A percentile compares a stretch with the other conserved stretches of the same genome.
Evolutionary conservation across 441 rosid species (phyloP).

Genomic region (Corymbia citriodora): DNA sequence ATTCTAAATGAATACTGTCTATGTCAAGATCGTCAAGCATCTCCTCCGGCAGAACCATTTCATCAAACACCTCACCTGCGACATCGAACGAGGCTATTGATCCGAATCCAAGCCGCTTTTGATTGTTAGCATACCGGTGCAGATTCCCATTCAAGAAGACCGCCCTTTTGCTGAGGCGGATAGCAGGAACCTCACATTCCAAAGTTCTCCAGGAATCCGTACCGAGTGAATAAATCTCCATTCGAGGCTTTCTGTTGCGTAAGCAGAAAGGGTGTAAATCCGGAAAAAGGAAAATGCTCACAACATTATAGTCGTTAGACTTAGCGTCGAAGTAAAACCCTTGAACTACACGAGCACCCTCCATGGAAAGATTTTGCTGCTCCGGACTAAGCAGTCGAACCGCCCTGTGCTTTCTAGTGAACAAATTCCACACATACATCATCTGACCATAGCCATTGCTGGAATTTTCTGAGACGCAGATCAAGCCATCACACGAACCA

Average conservation of each 20-base stretch:
- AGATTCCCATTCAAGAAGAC: neutral
- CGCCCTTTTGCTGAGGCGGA: neutral
- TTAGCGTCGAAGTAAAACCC: neutral
- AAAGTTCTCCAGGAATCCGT: neutral
- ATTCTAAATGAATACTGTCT: neutral
- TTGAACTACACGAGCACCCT: neutral
- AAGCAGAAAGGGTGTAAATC: neutral
- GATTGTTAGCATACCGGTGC: neutral
- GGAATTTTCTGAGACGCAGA: neutral
- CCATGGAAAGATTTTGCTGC: too few relatives aligned
- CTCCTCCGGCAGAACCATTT: neutral
- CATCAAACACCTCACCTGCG: neutral
- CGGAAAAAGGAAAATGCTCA: neutral
- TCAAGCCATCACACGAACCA: neutral
- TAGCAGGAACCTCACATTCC: neutral
- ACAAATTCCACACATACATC: neutral
- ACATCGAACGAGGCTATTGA: neutral
- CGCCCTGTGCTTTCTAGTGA: neutral
- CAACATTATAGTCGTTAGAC: neutral
- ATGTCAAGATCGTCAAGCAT: too few relatives aligned
- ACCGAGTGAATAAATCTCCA: neutral
- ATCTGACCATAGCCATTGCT: neutral
- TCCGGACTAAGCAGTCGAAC: neutral
- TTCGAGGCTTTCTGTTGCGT: neutral
- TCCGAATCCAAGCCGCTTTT: neutral